phyloP scores from a whole-genome alignment of 495 filamentous ascomycete genomes.

The Annulohypoxylon moriforme region DNA sequence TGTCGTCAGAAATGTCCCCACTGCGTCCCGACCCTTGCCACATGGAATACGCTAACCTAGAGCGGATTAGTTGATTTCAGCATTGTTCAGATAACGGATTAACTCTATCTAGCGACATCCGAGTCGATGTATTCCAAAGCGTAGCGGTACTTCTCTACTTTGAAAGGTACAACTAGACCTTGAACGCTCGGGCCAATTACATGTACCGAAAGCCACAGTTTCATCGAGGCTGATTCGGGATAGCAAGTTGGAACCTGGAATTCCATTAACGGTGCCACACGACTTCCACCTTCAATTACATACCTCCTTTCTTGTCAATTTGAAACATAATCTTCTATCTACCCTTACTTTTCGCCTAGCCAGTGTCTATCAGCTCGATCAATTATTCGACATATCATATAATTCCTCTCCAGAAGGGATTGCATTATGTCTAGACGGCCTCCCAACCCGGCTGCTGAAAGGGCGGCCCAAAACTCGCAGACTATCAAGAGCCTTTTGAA shows the following conservation, averaged over 20 bases:
- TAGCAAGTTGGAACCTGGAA: not conserved
- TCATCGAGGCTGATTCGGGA: slow-evolving; percentile 9
- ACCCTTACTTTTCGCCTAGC: not conserved
- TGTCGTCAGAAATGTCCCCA: slow-evolving; percentile 31
- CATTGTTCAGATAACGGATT: slow-evolving; percentile 24
- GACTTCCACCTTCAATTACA: slow-evolving; percentile 1
- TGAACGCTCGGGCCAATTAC: slow-evolving; percentile 18
- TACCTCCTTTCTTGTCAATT: slow-evolving; percentile 18
- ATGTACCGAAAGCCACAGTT: slow-evolving; percentile 38
- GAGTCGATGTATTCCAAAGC: not conserved
- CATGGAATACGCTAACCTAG: not conserved
- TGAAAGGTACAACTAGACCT: not conserved
- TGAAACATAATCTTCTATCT: slow-evolving; percentile 11
- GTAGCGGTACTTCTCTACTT: not conserved
- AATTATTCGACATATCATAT: not conserved
- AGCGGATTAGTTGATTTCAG: not conserved
- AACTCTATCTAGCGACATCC: slow-evolving; percentile 23
- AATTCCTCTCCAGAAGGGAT: not conserved
- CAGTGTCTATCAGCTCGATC: not conserved
- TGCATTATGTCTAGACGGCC: slow-evolving; percentile 84
- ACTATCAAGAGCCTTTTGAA: slow-evolving; percentile 94
- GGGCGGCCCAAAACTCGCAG: slow-evolving; percentile 87
- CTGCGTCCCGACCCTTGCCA: slow-evolving; percentile 10
- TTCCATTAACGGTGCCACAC: slow-evolving; percentile 12
- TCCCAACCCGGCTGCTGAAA: slow-evolving; percentile 80